These are phyloP conservation scores for Polygonum aviculare DNA, from an alignment of 148 eudicot genomes.

Conservation along the genomic window DNA sequence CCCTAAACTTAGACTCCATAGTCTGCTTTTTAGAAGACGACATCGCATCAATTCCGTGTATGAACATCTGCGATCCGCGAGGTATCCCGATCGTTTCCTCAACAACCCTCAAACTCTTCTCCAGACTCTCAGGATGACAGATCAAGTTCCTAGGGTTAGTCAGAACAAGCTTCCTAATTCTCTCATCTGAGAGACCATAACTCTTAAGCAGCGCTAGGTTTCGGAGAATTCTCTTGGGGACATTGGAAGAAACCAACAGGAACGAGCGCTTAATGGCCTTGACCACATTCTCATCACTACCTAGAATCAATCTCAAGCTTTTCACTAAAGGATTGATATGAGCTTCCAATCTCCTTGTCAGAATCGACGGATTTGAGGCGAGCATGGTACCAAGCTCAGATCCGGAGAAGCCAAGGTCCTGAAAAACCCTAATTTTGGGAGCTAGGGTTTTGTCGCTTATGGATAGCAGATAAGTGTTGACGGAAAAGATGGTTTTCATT, in stretches of 20 bases:
- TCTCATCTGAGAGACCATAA: slow-evolving; percentile 17
- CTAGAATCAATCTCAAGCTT: slow-evolving; percentile 3
- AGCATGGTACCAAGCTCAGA: slow-evolving; percentile 10
- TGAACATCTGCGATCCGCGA: slow-evolving; percentile 7
- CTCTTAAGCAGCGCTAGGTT: slow-evolving; percentile 16
- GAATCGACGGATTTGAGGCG: neutral
- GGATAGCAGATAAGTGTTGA: neutral
- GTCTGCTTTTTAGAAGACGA: slow-evolving; percentile 14
- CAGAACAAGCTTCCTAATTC: slow-evolving; percentile 13
- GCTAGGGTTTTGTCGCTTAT: slow-evolving; percentile 17
- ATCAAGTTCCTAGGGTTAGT: slow-evolving; percentile 11
- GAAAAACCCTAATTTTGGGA: slow-evolving; percentile 20
- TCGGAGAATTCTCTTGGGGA: slow-evolving; percentile 1
- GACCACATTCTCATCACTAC: slow-evolving; percentile 12
- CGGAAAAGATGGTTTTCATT: slow-evolving; percentile 5
- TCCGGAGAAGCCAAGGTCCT: slow-evolving; percentile 17
- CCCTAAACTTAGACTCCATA: slow-evolving; percentile 10
- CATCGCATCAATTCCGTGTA: slow-evolving; percentile 14
- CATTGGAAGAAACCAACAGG: slow-evolving; percentile 13
- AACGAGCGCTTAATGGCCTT: slow-evolving; percentile 4
- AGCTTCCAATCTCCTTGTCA: slow-evolving; percentile 4
- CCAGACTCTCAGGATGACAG: slow-evolving; percentile 11
- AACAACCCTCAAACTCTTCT: slow-evolving; percentile 8
- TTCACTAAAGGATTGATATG: slow-evolving; percentile 3
- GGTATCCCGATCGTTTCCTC: slow-evolving; percentile 21